Evolutionary conservation across 2,329 filamentous ascomycete genomes (phyloP).

Genomic region (Aureobasidium subglaciale): DNA sequence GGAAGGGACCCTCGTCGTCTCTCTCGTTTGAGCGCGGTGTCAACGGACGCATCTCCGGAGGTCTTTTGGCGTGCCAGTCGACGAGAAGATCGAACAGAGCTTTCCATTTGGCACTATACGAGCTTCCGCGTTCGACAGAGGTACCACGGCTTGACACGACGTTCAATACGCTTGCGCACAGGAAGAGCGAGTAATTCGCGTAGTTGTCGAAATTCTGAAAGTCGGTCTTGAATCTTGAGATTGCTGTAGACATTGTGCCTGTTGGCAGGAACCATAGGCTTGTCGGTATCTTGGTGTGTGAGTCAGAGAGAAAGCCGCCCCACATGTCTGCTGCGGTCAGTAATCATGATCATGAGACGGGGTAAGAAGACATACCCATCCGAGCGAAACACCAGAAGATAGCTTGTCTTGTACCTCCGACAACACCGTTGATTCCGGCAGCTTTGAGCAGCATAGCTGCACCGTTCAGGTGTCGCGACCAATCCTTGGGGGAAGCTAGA

Average conservation of each 20-base stretch:
- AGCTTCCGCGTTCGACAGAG: neutral
- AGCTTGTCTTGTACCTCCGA: slow-evolving; percentile 45
- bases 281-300: slow-evolving; percentile 28
- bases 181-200: slow-evolving; percentile 53
- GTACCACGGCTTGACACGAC: slow-evolving; percentile 14
- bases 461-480: slow-evolving; percentile 50
- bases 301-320: slow-evolving; percentile 48
- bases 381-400: slow-evolving; percentile 54
- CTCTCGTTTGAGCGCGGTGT: slow-evolving; percentile 23
- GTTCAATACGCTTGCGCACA: slow-evolving; percentile 42
- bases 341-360: neutral
- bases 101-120: slow-evolving; percentile 28
- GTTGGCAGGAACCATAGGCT: slow-evolving; percentile 11
- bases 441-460: slow-evolving; percentile 48
- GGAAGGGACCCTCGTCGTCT: slow-evolving; percentile 25
- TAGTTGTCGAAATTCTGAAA: slow-evolving; percentile 44
- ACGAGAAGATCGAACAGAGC: slow-evolving; percentile 29
- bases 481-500: slow-evolving; percentile 39
- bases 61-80: slow-evolving; percentile 27
- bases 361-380: slow-evolving; percentile 43
- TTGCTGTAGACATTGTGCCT: slow-evolving; percentile 11
- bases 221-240: slow-evolving; percentile 2
- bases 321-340: slow-evolving; percentile 27
- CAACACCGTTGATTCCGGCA: slow-evolving; percentile 45
- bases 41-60: slow-evolving; percentile 28